Base-by-base conservation (phyloP, 352 stramenopile genomes). In the Phytophthora uliginosa region DNA sequence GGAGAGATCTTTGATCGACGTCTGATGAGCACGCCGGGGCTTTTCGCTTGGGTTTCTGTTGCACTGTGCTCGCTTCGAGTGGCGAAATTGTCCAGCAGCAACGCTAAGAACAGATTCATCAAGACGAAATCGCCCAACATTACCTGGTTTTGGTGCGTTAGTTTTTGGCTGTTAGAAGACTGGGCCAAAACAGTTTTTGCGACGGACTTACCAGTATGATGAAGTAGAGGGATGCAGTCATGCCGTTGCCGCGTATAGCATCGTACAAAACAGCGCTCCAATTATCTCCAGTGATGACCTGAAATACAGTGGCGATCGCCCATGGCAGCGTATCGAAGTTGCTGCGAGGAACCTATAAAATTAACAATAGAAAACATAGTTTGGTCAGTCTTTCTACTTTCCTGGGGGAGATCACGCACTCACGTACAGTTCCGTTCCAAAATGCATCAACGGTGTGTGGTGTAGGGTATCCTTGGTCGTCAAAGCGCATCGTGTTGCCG, bases 241-340 rank as follows among this genome's bases (percentile, higher is more conserved):
- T 78, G 9, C 78, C 81, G 64, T 88, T 94, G 26, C 81, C 81
- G 13, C 88, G 88, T 67, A 95, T 96, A 8, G 76, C 85, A 73
- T 98, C 89, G 73, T 98, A 98, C 93, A 99, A 95, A 55, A 98
- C 81, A 40, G 76, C 74, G 72, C 98, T 98, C 93, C 92, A 98
- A 76, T 98, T 96, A 45, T 99, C 95, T 7, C 92, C 93, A 18
- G 94, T 93, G 53, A 98, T 94, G 54, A 99, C 79, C 74, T 98
- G 90, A 65, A 98, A 98, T 1, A 98, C 89, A 2, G 92, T 97
- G 7, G 94, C 76, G 15, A 87, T 63, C 0, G 88, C 82, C 79
- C 78, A 89, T 9, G 90, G 69, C 15, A 98, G 69, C 10, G 87
- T 86, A 53, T 98, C 92, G 59, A 97, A 98, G 67, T 98, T 97